phyloP scores from a whole-genome alignment of 164 flowering plant species.

The Buxus sempervirens region DNA sequence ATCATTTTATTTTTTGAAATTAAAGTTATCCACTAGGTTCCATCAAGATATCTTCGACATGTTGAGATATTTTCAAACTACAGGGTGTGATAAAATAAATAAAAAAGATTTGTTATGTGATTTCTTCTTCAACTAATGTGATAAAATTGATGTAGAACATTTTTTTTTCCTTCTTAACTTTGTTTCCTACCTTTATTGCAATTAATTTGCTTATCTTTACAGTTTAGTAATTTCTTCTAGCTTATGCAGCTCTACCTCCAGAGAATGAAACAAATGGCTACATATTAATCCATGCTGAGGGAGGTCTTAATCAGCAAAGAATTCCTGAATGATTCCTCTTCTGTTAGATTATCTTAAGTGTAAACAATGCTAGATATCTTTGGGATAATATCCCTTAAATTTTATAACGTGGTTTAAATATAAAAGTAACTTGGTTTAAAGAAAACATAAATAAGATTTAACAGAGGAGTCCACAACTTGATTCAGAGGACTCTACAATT shows the following conservation, averaged over 20 bases:
- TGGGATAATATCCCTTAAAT: no score
- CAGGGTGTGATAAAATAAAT: neutral
- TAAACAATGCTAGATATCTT: no score
- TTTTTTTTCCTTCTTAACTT: neutral
- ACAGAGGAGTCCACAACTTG: no score
- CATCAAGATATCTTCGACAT: neutral
- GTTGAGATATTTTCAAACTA: neutral
- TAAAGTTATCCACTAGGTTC: neutral
- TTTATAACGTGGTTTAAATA: no score
- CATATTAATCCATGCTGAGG: conserved; percentile 96
- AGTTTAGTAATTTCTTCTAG: conserved; percentile 5
- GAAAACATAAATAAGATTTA: no score
- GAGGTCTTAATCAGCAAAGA: conserved; percentile 98
- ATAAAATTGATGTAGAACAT: neutral
- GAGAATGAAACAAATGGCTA: conserved; percentile 95
- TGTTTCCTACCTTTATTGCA: neutral
- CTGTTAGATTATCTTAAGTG: neutral
- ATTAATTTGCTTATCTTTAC: neutral
- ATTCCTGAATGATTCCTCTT: conserved; percentile 68
- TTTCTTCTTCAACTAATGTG: neutral
- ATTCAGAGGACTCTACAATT: no score
- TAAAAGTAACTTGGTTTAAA: no score
- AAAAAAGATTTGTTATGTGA: neutral
- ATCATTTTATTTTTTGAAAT: neutral
- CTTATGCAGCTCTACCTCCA: conserved; percentile 68